Conservation (phyloP, 2,329 filamentous ascomycete species). For the Hymenoscyphus salicellus region DNA sequence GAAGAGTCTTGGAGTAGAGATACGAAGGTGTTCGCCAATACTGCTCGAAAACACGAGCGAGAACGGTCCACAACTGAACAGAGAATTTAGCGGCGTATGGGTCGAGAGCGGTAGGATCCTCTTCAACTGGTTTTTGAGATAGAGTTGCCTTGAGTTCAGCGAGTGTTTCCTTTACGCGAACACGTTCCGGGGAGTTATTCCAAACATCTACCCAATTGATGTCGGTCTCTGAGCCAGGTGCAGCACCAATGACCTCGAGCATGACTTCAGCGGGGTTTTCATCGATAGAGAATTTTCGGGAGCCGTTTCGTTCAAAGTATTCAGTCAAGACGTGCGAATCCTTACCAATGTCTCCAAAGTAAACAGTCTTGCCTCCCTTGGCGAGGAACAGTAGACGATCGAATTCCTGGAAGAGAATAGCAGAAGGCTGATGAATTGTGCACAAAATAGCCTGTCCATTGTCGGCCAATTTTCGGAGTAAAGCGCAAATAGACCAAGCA, state of each 20-base stretch:
- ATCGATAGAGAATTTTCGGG: conserved; percentile 58
- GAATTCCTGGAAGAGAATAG: conserved; percentile 90
- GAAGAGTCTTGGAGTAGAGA: conserved; percentile 35
- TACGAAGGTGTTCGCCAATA: conserved; percentile 69
- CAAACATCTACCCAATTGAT: conserved; percentile 64
- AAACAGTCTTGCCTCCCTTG: conserved; percentile 73
- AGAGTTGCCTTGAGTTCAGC: conserved; percentile 50
- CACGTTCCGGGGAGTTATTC: conserved; percentile 51
- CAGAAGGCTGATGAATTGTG: conserved; percentile 96
- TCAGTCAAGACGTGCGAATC: conserved; percentile 64
- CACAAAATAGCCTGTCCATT: conserved; percentile 91
- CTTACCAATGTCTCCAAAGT: conserved; percentile 76
- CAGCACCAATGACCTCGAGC: conserved; percentile 60
- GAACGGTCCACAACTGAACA: conserved; percentile 54
- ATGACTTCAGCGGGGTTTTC: conserved; percentile 85
- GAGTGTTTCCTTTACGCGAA: conserved; percentile 45
- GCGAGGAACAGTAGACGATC: conserved; percentile 76
- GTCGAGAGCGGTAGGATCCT: conserved; percentile 37
- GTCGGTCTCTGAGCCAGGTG: conserved; percentile 58
- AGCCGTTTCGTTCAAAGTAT: conserved; percentile 76
- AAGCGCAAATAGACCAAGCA: conserved; percentile 84
- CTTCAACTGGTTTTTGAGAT: conserved; percentile 23
- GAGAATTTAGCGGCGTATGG: conserved; percentile 62
- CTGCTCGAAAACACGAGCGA: conserved; percentile 58
- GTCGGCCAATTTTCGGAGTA: conserved; percentile 85